Base-by-base conservation (phyloP, 1,284 basidiomycete species). In the Bondarzewia mesenterica region DNA sequence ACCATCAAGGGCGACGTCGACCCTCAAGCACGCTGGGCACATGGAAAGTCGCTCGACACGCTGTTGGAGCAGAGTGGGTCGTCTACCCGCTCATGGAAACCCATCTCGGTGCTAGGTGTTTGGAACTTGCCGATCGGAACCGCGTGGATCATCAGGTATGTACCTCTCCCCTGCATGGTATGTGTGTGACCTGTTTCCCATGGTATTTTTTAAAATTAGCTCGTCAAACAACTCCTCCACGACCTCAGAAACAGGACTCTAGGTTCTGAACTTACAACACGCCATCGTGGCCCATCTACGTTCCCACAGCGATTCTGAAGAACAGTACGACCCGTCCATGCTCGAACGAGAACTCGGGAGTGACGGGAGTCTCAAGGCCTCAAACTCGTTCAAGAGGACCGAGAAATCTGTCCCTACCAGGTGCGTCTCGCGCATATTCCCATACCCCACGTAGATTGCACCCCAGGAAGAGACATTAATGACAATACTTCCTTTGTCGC, bases 21-120 rank as follows among this genome's bases (percentile, higher is more conserved):
- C 23, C 69, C 69, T 0, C 76, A 80, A 57, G 65, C 63, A 5
- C 73, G 77, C 21, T 83, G 77, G 76, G 69, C 74, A 0, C 69
- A 70, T 82, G 78, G 79, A 78, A 80, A 61, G 65, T 82, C 37
- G 78, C 77, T 0, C 69, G 78, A 0, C 80, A 82, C 54, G 75
- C 82, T 4, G 73, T 80, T 2, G 80, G 76, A 5, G 81, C 84
- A 58, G 82, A 85, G 60, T 73, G 83, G 42, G 71, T 85, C 18
- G 75, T 82, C 1, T 82, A 85, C 55, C 82, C 82, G 5, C 68
- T 83, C 45, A 76, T 85, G 72, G 80, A 85, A 61, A 68, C 77
- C 54, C 66, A 77, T 51, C 69, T 84, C 45, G 80, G 80, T 3
- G 61, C 64, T 12, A 32, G 5, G 29, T 10, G 29, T 10, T n/a